Base-by-base conservation (phyloP, 2,329 filamentous ascomycete genomes). In the Conoideocrella luteorostrata region DNA sequence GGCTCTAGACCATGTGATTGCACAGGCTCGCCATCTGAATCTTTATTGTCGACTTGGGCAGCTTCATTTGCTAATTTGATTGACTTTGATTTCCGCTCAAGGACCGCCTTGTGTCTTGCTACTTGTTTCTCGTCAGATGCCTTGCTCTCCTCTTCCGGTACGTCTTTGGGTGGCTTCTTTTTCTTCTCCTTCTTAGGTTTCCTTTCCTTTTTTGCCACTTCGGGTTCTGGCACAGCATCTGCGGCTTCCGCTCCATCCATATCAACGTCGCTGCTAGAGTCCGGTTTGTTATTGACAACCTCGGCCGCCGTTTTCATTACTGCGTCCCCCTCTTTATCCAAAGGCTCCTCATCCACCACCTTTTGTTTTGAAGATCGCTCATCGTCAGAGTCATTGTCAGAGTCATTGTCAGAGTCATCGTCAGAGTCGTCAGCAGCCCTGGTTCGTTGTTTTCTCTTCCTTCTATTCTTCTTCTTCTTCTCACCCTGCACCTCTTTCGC, bases 1-100 rank as follows among this genome's bases (percentile, higher is more conserved):
- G 88, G 89, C 44, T 85, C 80, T 1, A 97, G 71, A 18, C 87
- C 88, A 59, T 89, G 82, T 3, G 82, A 60, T 54, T 78, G 73
- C 11, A 54, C 52, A 18, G 59, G 50, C 32, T 67, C 62, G 13
- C 56, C 53, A 4, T 65, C 61, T 0, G 57, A 41, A 7, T 39
- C 51, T n/a, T 59, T 53, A 26, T 57, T 55, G 23, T 56, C 52
- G 2, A 60, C 54, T 2, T 62, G 56, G 4, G 65, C 61, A 10
- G 66, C 53, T 44, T 69, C 68, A 34, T 71, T 63, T 4, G 71
- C 65, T 46, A 70, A 62, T 47, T 71, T 71, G 24, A 81, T 60
- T 1, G 77, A 75, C 52, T 76, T 82, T 17, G 71, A 65, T 30
- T 74, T 70, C 51, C 77, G 78, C 35, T 75, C 69, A 26, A 82